Evolutionary conservation across 2,329 filamentous ascomycete species (phyloP).

Genomic region (Zelopaecilomyces penicillatus): DNA sequence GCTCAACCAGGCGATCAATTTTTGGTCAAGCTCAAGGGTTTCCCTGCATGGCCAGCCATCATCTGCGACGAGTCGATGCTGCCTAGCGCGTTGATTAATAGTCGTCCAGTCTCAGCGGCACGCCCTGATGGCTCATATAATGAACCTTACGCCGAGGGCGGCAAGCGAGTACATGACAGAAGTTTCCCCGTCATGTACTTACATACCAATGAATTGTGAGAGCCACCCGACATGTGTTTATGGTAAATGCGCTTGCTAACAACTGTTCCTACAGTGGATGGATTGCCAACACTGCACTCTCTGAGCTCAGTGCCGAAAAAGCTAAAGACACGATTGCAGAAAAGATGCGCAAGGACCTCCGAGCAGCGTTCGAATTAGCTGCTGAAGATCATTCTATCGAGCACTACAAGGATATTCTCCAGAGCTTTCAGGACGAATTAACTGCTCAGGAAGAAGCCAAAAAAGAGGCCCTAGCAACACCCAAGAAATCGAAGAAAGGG

Average conservation of each 20-base stretch:
- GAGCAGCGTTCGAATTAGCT: constrained; percentile 72
- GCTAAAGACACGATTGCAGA: constrained; percentile 60
- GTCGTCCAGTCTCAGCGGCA: constrained; percentile 75
- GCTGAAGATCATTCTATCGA: constrained; percentile 67
- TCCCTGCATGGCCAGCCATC: constrained; percentile 88
- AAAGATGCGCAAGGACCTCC: constrained; percentile 73
- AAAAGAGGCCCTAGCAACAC: constrained; percentile 31
- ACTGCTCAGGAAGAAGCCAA: constrained; percentile 46
- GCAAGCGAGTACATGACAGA: constrained; percentile 75
- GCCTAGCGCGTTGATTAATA: constrained; percentile 64
- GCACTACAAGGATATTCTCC: constrained; percentile 75
- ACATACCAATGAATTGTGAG: constrained; percentile 94
- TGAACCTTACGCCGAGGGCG: constrained; percentile 79
- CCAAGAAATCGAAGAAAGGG: constrained; percentile 34
- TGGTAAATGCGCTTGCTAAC: constrained; percentile 7
- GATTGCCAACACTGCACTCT: constrained; percentile 78
- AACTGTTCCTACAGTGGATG: constrained; percentile 57
- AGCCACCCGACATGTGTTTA: not conserved
- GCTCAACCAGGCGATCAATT: constrained; percentile 88
- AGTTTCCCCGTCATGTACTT: constrained; percentile 95
- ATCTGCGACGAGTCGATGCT: constrained; percentile 94
- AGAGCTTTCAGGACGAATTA: constrained; percentile 58
- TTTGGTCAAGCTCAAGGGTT: constrained; percentile 89
- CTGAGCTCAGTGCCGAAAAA: constrained; percentile 65
- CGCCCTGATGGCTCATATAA: constrained; percentile 78